Conservation (phyloP, 2,329 filamentous ascomycete genomes). For the Seiridium cupressi region DNA sequence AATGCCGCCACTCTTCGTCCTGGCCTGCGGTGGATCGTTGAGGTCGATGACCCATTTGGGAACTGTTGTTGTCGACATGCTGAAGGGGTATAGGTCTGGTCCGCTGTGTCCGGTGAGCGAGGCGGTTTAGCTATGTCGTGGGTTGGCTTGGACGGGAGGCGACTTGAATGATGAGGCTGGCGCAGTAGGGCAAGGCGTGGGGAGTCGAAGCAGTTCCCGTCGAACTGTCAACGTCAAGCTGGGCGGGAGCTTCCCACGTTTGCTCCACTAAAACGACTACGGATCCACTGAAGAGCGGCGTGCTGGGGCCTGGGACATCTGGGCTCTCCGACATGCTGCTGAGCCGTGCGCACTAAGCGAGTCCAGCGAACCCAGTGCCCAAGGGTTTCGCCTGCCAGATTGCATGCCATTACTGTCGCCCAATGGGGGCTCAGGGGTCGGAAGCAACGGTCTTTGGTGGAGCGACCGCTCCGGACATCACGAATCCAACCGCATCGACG, state of each 20-base stretch:
- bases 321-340: neutral
- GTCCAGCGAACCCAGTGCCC: neutral
- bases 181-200: neutral
- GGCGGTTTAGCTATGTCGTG: neutral
- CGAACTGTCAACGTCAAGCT: neutral
- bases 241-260: neutral
- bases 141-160: neutral
- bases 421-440: neutral
- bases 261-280: neutral
- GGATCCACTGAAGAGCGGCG: neutral
- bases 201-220: neutral
- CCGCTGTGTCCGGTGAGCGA: neutral
- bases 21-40: constrained; percentile 64
- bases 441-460: constrained; percentile 6
- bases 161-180: neutral
- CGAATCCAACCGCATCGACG: neutral
- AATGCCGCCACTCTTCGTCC: constrained; percentile 65
- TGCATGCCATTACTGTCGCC: neutral
- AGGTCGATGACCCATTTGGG: constrained; percentile 86
- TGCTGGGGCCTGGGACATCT: neutral
- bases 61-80: constrained; percentile 37
- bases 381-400: neutral
- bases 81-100: neutral
- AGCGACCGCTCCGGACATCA: neutral
- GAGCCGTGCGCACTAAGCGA: constrained; percentile 2